phyloP scores from a whole-genome alignment of 768 basidiomycete species.

The Leccinum broughii region DNA sequence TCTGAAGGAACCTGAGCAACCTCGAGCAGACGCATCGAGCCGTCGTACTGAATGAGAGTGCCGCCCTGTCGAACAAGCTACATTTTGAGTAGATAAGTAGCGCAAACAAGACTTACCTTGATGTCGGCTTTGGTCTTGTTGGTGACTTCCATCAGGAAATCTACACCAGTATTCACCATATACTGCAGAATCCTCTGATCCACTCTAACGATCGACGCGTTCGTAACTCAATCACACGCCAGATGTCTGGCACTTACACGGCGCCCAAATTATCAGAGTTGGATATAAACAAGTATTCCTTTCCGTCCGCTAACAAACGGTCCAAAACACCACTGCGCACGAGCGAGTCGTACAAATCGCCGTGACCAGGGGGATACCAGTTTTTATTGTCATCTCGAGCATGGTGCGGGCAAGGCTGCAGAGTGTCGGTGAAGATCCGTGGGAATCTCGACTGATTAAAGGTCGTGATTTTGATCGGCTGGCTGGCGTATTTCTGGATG shows the following conservation, averaged over 20 bases:
- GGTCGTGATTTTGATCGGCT: slow-evolving; percentile 88
- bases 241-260: slow-evolving; percentile 50
- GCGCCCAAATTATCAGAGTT: slow-evolving; percentile 98
- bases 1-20: slow-evolving; percentile 10
- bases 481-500: slow-evolving; percentile 96
- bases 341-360: slow-evolving; percentile 93
- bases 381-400: slow-evolving; percentile 82
- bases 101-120: slow-evolving; percentile 34
- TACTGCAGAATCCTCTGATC: slow-evolving; percentile 83
- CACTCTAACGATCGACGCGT: slow-evolving; percentile 45
- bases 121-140: slow-evolving; percentile 94
- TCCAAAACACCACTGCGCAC: slow-evolving; percentile 89
- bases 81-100: not conserved
- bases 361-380: slow-evolving; percentile 98
- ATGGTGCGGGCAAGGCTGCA: slow-evolving; percentile 79
- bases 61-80: slow-evolving; percentile 52
- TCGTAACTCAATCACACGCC: slow-evolving; percentile 5
- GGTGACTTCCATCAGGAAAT: slow-evolving; percentile 95
- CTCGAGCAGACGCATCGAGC: slow-evolving; percentile 11
- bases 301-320: slow-evolving; percentile 85
- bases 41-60: slow-evolving; percentile 86
- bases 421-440: slow-evolving; percentile 85
- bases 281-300: slow-evolving; percentile 96
- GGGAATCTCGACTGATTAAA: slow-evolving; percentile 97
- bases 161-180: slow-evolving; percentile 78